Conservation (phyloP, 139 green algal genomes). For the Closterium sp. region DNA sequence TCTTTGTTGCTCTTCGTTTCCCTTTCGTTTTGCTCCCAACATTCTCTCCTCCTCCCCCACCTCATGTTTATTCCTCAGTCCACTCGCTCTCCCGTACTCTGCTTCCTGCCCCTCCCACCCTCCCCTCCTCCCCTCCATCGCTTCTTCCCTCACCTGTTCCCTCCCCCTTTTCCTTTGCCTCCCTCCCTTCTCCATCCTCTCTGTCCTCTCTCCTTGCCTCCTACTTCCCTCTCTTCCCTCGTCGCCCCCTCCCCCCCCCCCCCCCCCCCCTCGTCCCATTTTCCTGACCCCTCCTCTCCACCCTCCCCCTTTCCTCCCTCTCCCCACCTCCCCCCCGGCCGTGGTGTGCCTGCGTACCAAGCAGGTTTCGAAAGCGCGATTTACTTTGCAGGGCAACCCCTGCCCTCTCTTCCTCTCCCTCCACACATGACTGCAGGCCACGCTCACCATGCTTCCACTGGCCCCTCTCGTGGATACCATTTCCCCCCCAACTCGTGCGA, state of each 20-base stretch:
- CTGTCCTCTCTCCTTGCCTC: not conserved
- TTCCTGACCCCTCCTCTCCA: too few species aligned
- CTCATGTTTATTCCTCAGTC: too few species aligned
- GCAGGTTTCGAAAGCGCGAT: not conserved
- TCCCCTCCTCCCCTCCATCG: not conserved
- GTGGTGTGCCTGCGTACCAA: too few species aligned
- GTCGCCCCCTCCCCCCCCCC: too few species aligned
- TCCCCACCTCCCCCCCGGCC: not conserved
- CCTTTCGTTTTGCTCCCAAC: too few species aligned
- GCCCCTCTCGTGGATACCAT: not conserved
- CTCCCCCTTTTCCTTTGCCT: not conserved
- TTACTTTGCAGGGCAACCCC: not conserved
- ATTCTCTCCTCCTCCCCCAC: too few species aligned
- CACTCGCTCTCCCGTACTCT: too few species aligned
- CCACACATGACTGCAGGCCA: not conserved
- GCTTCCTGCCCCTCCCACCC: not conserved
- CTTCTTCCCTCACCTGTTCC: not conserved
- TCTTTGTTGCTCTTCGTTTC: too few species aligned
- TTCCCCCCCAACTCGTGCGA: not conserved
- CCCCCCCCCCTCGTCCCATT: too few species aligned
- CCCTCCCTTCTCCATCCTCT: too few species aligned
- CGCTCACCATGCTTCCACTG: not conserved
- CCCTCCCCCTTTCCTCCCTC: not conserved
- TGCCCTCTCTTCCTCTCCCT: not conserved
- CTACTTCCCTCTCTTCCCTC: not conserved